Evolutionary conservation across 148 eudicot genomes (phyloP).

Genomic region (Nepenthes gracilis): DNA sequence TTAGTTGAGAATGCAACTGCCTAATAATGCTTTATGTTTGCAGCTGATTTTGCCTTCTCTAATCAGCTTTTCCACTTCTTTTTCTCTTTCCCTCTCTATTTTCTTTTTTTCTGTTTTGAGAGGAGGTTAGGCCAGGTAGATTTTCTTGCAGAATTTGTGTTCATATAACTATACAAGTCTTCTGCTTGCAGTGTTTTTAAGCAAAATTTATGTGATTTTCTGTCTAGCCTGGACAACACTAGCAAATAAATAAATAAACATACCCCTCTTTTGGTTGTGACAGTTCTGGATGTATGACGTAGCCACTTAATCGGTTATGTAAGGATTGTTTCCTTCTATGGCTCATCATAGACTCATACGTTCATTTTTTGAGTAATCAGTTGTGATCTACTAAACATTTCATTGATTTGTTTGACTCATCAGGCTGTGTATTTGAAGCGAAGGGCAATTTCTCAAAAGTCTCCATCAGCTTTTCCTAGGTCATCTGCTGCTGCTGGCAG

Average conservation of each 20-base stretch:
- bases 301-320: not conserved
- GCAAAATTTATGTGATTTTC: too few relatives aligned
- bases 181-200: too few relatives aligned
- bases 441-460: constrained; percentile 29
- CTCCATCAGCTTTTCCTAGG: constrained; percentile 36
- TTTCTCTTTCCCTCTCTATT: not conserved
- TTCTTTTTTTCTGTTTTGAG: not conserved
- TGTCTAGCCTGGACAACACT: too few relatives aligned
- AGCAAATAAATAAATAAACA: too few relatives aligned
- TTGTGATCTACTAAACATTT: not conserved
- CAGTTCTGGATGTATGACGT: not conserved
- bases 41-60: not conserved
- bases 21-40: not conserved
- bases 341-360: not conserved
- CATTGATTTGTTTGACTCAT: constrained; percentile 7
- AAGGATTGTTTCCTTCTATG: not conserved
- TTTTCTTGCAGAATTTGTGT: too few relatives aligned
- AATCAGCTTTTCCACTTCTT: not conserved
- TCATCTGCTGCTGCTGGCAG: constrained; percentile 30
- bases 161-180: too few relatives aligned
- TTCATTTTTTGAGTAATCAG: not conserved
- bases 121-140: too few relatives aligned
- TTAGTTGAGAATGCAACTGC: too few relatives aligned
- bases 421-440: constrained; percentile 93
- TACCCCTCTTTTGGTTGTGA: not conserved